A percentile compares a stretch with the other conserved stretches of the same genome.
phyloP scores from a whole-genome alignment of 768 basidiomycete genomes.

The Leccinum pellstonianum region DNA sequence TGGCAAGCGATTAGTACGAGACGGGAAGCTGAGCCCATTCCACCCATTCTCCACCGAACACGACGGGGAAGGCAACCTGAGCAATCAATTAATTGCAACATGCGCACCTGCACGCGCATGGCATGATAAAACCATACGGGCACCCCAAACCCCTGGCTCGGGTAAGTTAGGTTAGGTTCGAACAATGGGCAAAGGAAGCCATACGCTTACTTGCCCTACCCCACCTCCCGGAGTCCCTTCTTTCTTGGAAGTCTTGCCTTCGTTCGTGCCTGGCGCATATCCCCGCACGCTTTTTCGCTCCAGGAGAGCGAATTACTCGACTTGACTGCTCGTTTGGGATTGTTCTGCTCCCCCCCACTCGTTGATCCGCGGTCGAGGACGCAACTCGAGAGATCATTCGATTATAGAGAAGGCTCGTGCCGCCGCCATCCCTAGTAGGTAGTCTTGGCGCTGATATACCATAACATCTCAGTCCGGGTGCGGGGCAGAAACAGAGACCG shows the following conservation, averaged over 20 bases:
- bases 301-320: neutral
- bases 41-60: neutral
- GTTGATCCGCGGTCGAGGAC: neutral
- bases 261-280: neutral
- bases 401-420: neutral
- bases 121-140: neutral
- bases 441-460: no score
- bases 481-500: no score
- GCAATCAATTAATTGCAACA: neutral
- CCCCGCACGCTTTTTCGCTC: neutral
- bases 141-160: neutral
- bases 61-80: no score
- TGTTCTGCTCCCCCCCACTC: neutral
- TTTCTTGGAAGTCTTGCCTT: no score
- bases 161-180: neutral
- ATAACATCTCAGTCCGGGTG: no score
- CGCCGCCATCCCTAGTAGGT: no score
- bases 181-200: neutral
- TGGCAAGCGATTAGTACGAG: neutral
- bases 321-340: neutral
- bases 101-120: neutral
- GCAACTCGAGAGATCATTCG: neutral
- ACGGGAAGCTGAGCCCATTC: neutral
- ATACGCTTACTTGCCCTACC: neutral
- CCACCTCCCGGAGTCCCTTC: neutral